phyloP scores from a whole-genome alignment of 208 protist genomes.

The Leishmania gerbilli region DNA sequence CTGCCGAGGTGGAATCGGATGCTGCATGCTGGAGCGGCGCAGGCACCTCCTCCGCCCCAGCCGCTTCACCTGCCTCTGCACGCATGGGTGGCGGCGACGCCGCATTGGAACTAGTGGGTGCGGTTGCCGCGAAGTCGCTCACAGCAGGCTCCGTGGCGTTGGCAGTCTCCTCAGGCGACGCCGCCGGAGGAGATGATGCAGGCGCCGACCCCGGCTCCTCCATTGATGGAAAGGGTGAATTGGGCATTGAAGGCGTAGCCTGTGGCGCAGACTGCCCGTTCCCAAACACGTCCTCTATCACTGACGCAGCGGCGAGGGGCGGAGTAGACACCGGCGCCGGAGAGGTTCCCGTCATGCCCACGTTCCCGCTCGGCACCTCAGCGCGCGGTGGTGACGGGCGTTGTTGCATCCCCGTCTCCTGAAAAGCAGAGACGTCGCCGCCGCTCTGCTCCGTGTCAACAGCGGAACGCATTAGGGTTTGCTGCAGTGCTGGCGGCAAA shows the following conservation, averaged over 20 bases:
- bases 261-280: conserved; percentile 8
- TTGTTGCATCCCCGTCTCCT: not conserved
- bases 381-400: conserved; percentile 20
- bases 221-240: not conserved
- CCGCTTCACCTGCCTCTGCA: not conserved
- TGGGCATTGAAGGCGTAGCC: not conserved
- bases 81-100: not conserved
- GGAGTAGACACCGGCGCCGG: conserved; percentile 10
- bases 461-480: conserved; percentile 21
- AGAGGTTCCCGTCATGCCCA: not conserved
- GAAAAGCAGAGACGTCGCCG: not conserved
- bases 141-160: not conserved
- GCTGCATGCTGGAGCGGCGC: not conserved
- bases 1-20: too few relatives aligned
- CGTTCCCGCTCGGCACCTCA: conserved; percentile 10
- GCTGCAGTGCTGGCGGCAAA: not conserved
- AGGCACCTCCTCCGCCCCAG: not conserved
- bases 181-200: not conserved
- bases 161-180: not conserved
- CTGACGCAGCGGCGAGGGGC: conserved; percentile 9
- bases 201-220: not conserved
- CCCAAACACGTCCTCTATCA: conserved; percentile 36
- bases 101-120: not conserved
- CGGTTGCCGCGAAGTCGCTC: too few relatives aligned
- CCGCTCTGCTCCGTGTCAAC: conserved; percentile 18